These are phyloP conservation scores for Pseudopyricularia javanii DNA, from an alignment of 2,329 filamentous ascomycete species.

Conservation along the genomic window DNA sequence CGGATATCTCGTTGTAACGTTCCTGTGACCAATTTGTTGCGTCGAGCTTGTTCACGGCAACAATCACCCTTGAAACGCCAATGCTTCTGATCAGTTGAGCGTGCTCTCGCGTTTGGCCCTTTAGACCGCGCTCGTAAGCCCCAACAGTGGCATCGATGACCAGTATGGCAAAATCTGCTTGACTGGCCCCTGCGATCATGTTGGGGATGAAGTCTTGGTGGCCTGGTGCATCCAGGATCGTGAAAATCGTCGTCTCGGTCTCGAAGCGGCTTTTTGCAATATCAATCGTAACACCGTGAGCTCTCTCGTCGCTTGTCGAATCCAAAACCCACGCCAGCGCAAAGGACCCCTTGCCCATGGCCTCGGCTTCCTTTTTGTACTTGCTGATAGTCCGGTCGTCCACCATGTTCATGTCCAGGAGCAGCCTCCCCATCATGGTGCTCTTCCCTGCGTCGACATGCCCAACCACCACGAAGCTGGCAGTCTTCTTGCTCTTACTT, in stretches of 20 bases:
- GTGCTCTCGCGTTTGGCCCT: conserved; percentile 90
- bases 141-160: conserved; percentile 87
- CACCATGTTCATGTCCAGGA: conserved; percentile 80
- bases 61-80: conserved; percentile 76
- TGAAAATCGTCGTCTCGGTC: conserved; percentile 76
- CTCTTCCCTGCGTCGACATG: conserved; percentile 98
- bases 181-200: conserved; percentile 95
- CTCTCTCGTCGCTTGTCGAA: conserved; percentile 78
- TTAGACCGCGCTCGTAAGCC: conserved; percentile 86
- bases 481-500: conserved; percentile 62
- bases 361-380: conserved; percentile 78
- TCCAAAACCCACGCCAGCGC: conserved; percentile 96
- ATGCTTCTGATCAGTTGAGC: conserved; percentile 81
- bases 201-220: conserved; percentile 96
- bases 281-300: conserved; percentile 87
- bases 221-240: conserved; percentile 88
- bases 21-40: conserved; percentile 70
- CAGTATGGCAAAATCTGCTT: conserved; percentile 89
- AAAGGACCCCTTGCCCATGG: conserved; percentile 88
- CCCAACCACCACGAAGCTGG: conserved; percentile 88
- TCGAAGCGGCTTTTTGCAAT: conserved; percentile 93
- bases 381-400: conserved; percentile 82
- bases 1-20: conserved; percentile 73
- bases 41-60: conserved; percentile 94
- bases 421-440: conserved; percentile 88